phyloP scores from a whole-genome alignment of 495 filamentous ascomycete species.

The Talaromyces adpressus region DNA sequence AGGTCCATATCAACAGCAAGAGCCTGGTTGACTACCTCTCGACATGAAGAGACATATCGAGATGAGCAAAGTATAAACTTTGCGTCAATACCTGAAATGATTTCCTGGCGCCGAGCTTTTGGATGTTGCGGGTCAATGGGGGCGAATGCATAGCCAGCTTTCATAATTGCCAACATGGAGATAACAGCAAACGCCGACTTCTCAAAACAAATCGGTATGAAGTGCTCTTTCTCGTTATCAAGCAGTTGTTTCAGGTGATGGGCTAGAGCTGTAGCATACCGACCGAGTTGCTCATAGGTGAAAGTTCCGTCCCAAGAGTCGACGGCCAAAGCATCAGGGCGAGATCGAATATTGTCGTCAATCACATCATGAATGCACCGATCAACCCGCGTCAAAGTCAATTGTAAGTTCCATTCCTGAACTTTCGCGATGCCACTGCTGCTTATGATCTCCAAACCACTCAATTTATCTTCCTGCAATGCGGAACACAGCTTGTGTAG shows the following conservation, averaged over 20 bases:
- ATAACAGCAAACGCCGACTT: constrained; percentile 35
- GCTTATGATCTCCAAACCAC: constrained; percentile 7
- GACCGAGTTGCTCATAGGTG: constrained; percentile 23
- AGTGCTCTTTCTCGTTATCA: constrained; percentile 8
- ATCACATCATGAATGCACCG: constrained; percentile 14
- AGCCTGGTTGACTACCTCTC: not conserved
- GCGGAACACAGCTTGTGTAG: constrained; percentile 8
- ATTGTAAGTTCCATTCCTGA: constrained; percentile 13
- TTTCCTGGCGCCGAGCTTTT: constrained; percentile 36
- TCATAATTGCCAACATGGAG: constrained; percentile 34
- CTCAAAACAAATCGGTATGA: constrained; percentile 39
- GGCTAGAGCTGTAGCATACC: constrained; percentile 18
- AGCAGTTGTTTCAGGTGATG: constrained; percentile 13
- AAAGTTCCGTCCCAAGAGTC: constrained; percentile 31
- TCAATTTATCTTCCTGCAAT: constrained; percentile 4
- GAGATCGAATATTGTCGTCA: constrained; percentile 9
- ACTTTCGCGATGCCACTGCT: constrained; percentile 9
- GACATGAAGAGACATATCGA: not conserved
- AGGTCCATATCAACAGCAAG: constrained; percentile 3
- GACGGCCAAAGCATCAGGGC: constrained; percentile 16
- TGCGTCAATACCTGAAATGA: constrained; percentile 40
- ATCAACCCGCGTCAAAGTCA: constrained; percentile 4
- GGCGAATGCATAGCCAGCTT: constrained; percentile 45
- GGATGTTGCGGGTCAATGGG: constrained; percentile 45
- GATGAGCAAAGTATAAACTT: constrained; percentile 25